A percentile compares a stretch with the other conserved stretches of the same genome.
Conservation (phyloP, 2,329 filamentous ascomycete species). For the Epichloe sibirici region DNA sequence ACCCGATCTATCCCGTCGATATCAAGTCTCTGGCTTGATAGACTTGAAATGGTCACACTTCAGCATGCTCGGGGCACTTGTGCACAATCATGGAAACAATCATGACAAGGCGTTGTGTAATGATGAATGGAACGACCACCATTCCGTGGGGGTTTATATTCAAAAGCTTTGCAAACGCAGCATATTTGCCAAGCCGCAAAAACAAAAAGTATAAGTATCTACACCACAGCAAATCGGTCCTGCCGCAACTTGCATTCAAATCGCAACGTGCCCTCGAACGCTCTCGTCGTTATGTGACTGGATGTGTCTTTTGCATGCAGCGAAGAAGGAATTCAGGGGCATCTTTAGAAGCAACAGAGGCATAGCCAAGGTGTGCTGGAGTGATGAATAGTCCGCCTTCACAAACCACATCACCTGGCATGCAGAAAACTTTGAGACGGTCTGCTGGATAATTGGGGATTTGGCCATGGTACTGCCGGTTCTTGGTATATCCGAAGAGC, state of each 20-base stretch:
- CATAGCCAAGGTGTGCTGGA: slow-evolving; percentile 21
- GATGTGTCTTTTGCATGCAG: background rate
- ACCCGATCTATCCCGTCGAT: background rate
- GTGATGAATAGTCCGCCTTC: slow-evolving; percentile 23
- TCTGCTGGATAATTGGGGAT: slow-evolving; percentile 25
- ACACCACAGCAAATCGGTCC: too few species aligned
- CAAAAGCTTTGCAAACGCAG: background rate
- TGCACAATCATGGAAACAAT: background rate
- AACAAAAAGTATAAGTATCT: too few species aligned
- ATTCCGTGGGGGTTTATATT: background rate
- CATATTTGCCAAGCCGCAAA: too few species aligned
- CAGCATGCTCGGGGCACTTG: background rate
- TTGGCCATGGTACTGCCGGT: slow-evolving; percentile 26
- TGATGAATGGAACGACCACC: background rate
- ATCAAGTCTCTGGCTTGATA: background rate
- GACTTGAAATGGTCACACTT: background rate
- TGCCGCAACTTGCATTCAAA: too few species aligned
- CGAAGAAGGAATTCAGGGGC: slow-evolving; percentile 15
- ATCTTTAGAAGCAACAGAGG: slow-evolving; percentile 7
- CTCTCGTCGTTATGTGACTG: too few species aligned
- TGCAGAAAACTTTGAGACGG: slow-evolving; percentile 27
- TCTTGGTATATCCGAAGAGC: slow-evolving; percentile 31
- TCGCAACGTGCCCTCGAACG: too few species aligned
- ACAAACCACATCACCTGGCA: slow-evolving; percentile 23
- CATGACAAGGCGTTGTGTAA: background rate